Conservation (phyloP, 306 rosid species). For the Rubus parviflorus region DNA sequence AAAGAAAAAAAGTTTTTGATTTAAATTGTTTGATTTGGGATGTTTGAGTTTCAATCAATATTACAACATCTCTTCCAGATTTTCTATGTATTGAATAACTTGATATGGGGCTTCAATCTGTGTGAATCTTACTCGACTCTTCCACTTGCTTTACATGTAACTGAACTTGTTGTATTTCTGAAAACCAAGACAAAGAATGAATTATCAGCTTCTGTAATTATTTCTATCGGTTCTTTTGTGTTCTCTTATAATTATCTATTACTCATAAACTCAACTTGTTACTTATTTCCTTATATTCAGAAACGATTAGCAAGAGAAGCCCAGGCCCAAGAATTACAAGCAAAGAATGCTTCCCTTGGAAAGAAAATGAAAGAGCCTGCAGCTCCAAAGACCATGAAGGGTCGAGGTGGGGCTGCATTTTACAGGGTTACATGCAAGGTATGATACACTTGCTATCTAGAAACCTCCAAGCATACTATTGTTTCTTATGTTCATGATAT, state of each 20-base stretch:
- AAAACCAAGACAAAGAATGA: not conserved
- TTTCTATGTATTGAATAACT: not conserved
- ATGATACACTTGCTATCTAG: conserved; percentile 26
- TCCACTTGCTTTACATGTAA: not conserved
- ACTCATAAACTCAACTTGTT: not conserved
- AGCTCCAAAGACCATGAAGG: conserved; percentile 61
- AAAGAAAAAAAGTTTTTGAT: not conserved
- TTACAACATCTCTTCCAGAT: not conserved
- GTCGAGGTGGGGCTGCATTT: conserved; percentile 94
- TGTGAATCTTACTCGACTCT: not conserved
- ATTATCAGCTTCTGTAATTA: not conserved
- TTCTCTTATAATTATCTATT: not conserved
- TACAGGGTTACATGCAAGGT: conserved; percentile 95
- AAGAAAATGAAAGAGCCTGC: conserved; percentile 73
- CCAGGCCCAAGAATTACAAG: conserved; percentile 77
- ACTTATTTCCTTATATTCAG: conserved; percentile 37
- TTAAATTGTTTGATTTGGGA: not conserved
- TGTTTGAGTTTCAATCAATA: not conserved
- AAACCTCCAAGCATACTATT: conserved; percentile 10
- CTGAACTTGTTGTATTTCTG: not conserved
- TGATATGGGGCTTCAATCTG: not conserved
- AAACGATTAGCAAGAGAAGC: conserved; percentile 86
- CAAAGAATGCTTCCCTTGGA: conserved; percentile 78
- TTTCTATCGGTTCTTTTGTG: not conserved
- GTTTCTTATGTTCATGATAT: conserved; percentile 10